A percentile compares a stretch with the other conserved stretches of the same genome.
Evolutionary conservation across 1,284 basidiomycete genomes (phyloP).

Genomic region (Microbotryum scabiosae): DNA sequence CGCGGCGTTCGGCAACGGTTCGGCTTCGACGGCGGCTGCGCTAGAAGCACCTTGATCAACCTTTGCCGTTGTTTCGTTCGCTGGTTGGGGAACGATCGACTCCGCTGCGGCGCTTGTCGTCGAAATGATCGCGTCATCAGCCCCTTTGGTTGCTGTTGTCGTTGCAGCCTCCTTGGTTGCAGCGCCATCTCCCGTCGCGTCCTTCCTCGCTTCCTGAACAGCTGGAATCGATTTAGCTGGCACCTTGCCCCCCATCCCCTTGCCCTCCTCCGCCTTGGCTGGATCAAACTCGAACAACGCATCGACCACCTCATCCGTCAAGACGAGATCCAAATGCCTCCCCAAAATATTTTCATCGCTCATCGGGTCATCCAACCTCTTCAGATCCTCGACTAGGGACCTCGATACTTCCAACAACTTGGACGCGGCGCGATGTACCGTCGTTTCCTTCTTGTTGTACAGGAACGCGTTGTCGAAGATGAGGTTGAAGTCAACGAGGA

Average conservation of each 20-base stretch:
- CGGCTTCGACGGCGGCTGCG: not conserved
- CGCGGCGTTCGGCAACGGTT: not conserved
- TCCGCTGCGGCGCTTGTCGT: not conserved
- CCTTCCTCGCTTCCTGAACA: slow-evolving; percentile 31
- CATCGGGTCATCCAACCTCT: slow-evolving; percentile 31
- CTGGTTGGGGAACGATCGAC: not conserved
- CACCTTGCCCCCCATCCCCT: slow-evolving; percentile 4
- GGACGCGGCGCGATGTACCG: slow-evolving; percentile 63
- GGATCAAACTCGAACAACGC: slow-evolving; percentile 9
- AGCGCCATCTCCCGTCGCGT: slow-evolving; percentile 37
- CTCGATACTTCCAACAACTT: slow-evolving; percentile 47
- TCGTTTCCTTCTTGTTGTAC: slow-evolving; percentile 72
- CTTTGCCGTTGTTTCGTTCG: not conserved
- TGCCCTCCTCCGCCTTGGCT: slow-evolving; percentile 13
- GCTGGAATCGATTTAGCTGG: slow-evolving; percentile 30
- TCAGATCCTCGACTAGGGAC: slow-evolving; percentile 50
- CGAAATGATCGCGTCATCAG: not conserved
- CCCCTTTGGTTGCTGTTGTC: not conserved
- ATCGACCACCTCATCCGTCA: slow-evolving; percentile 13
- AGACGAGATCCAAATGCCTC: not conserved
- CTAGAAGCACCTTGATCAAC: not conserved
- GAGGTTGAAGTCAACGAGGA: slow-evolving; percentile 76
- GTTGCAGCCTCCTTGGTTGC: not conserved
- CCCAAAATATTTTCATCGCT: not conserved
- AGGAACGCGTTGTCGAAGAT: slow-evolving; percentile 76